Evolutionary conservation across 164 flowering plant genomes (phyloP), one percentile per base, ranked within the genome.

Genomic region (Nelumbo lutea): DNA sequence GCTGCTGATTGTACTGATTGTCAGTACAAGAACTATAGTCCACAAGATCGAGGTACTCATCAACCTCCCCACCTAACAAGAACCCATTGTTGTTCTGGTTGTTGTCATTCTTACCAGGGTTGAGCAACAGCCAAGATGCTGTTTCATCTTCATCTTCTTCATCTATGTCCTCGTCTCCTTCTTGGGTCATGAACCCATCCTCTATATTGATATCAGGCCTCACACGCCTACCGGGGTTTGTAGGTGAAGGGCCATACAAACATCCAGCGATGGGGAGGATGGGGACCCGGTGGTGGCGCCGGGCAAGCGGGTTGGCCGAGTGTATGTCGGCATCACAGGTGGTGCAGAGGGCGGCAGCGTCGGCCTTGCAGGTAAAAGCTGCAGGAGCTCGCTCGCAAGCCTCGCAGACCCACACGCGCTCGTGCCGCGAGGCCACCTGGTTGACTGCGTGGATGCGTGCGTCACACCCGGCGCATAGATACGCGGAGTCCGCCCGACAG

Each of bases 381-480:
- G 98, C 96, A 0, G 98, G 96, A 0, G 88, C 85, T 0, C 80
- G 67, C 79, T 91, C 90, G 64, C 98, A 94, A 3, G 89, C 83
- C 71, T 88, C 91, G 74, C 97, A 91, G 43, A 91, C 84, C 81
- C 79, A 80, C 2, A 88, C 90, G 0, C 91, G 90, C 77, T 87
- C 87, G 67, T 84, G 88, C 51, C 80, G 74, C 4, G 84, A 83
- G 0, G 84, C 88, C 61, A 76, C 70, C 6, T 62, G 72, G 65
- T 80, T 85, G 51, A 83, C 83, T 1, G 81, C 81, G 61, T 92
- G 96, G 10, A 88, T 74, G 0, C 84, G 79, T 5, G 85, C 73
- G 59, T 91, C 97, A 68, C 95, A 91, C n/a, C 72, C 75, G 1
- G 82, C 53, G 74, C 97, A 89, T 9, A 91, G 77, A 80, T 82